Base-by-base conservation (phyloP, 257 asterid species). In the Vinca minor region DNA sequence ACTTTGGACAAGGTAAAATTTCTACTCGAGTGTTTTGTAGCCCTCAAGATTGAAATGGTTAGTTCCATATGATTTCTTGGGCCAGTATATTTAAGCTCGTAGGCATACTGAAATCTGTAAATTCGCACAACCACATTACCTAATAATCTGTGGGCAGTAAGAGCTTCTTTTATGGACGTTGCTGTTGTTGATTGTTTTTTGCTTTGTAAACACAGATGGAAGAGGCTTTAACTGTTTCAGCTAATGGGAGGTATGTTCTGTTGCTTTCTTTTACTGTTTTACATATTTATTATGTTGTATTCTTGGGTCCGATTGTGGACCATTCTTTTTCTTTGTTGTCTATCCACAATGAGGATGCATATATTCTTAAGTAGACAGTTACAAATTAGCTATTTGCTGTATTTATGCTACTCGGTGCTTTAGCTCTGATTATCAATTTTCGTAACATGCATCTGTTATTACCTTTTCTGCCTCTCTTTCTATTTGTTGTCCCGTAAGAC, bases 201-300 rank as follows among this genome's bases (percentile, higher is more conserved):
- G 45, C 17, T 68, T 58, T 59, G 9, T 7, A 0, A 32, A n/a
- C 38, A 56, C 72, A 68, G 72, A 59, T 45, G 36, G 66, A 26
- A 31, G 56, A 9, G 36, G 29, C 66, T 68, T 17, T 17, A 34
- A 4, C 60, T 3, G 23, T 46, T 46, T 59, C 72, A 59, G 52
- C 65, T 46, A 23, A 46, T 59, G 59, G 34, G 60, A 68, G 72
- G 72, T 68, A 68, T 17, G 66, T 44, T 45, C 21, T 31, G 23
- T 44, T 31, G 13, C 15, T 66, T 64, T 32, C 8, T 12, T 41
- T 21, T 25, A 31, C 15, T 32, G 4, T 12, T 41, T 21, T 25
- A 31, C 15, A 20, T 52, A 26, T 52, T 64, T 49, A 14, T 34
- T 20, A 4, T 49, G 5, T 17, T n/a, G 12, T 39, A 23, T 53